Evolutionary conservation across 179 eudicot species (phyloP).

Genomic region (Silene noctiflora): DNA sequence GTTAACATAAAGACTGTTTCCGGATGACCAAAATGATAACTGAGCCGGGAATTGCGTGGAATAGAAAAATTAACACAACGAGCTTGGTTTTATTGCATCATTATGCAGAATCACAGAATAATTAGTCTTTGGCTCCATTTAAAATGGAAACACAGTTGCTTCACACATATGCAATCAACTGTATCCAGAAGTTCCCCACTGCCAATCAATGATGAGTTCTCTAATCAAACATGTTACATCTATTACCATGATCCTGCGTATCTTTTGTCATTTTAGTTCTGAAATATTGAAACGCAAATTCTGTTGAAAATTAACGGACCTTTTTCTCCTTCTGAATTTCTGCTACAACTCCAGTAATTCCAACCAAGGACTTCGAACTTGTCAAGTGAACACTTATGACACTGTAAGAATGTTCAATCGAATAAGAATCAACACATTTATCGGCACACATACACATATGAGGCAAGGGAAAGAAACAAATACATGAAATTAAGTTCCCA

Average conservation of each 20-base stretch:
- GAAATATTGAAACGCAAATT: not conserved
- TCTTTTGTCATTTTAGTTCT: not conserved
- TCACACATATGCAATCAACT: not conserved
- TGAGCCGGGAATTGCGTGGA: too few species aligned
- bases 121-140: too few species aligned
- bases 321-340: conserved; percentile 94
- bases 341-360: conserved; percentile 75
- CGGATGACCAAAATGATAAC: too few species aligned
- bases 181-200: not conserved
- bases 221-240: not conserved
- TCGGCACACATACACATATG: not conserved
- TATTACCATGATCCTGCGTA: not conserved
- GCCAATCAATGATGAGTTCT: not conserved
- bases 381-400: conserved; percentile 87
- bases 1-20: too few species aligned
- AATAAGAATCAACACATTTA: not conserved
- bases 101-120: not conserved
- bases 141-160: not conserved
- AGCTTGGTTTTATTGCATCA: not conserved
- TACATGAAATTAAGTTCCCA: not conserved
- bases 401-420: conserved; percentile 36
- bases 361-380: conserved; percentile 93
- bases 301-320: conserved; percentile 37
- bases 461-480: not conserved
- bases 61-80: too few species aligned